Evolutionary conservation across 805 yeast genomes (phyloP).

Genomic region (Starmerella etchellsii): DNA sequence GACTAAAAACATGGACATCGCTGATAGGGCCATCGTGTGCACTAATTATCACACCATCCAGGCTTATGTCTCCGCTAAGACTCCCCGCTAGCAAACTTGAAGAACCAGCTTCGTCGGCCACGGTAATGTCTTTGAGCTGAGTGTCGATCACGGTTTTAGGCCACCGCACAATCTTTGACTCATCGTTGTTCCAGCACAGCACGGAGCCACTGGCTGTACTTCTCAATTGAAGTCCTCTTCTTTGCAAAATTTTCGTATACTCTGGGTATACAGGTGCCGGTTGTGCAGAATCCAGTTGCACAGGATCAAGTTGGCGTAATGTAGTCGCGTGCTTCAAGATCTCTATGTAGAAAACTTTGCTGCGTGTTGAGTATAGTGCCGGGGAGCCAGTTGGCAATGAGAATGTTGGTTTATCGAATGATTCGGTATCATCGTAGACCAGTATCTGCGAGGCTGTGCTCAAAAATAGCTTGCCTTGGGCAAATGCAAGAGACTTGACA

Average conservation of each 20-base stretch:
- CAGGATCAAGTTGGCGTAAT: background rate
- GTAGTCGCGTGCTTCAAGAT: background rate
- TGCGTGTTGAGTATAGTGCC: background rate
- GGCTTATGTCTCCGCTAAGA: slow-evolving; percentile 7
- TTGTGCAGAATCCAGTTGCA: background rate
- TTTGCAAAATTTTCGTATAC: background rate
- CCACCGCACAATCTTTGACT: slow-evolving; percentile 5
- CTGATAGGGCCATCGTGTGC: slow-evolving; percentile 21
- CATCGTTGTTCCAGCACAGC: slow-evolving; percentile 10
- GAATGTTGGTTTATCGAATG: background rate
- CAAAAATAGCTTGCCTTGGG: background rate
- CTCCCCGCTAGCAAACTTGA: slow-evolving; percentile 7
- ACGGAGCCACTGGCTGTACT: background rate
- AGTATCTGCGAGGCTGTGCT: background rate
- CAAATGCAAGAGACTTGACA: slow-evolving; percentile 1
- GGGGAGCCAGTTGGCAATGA: background rate
- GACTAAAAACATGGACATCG: slow-evolving; percentile 8
- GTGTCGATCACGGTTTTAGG: background rate
- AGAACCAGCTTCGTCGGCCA: background rate
- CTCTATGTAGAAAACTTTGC: background rate
- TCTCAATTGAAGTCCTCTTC: background rate
- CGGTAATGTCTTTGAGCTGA: slow-evolving; percentile 4
- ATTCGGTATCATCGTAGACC: background rate
- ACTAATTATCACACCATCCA: slow-evolving; percentile 3
- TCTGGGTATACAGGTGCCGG: background rate